Percentiles rank a stretch among this genome's conserved stretches.
Conservation (phyloP, 169 alveolate species). For the Plasmodium adleri region DNA sequence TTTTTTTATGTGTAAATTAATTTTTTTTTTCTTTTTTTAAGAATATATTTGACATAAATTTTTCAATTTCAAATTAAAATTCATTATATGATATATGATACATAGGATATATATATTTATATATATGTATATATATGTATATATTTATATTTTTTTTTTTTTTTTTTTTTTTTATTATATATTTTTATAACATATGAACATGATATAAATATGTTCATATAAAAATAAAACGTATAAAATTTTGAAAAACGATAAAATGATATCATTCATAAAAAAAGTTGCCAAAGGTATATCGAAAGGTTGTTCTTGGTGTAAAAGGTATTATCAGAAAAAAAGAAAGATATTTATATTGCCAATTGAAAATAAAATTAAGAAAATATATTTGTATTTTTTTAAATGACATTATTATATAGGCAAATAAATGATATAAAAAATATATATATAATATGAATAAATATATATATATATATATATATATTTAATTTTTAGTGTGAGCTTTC, state of each 20-base stretch:
- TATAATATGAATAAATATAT: neutral
- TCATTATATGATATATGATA: too few species aligned
- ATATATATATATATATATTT: constrained; percentile 4
- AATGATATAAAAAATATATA: neutral
- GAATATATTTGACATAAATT: too few species aligned
- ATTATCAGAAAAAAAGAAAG: neutral
- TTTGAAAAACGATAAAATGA: constrained; percentile 15
- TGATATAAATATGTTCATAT: neutral
- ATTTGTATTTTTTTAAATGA: too few species aligned
- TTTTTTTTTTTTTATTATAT: neutral
- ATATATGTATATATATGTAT: neutral
- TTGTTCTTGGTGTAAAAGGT: constrained; percentile 64
- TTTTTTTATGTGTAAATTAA: too few species aligned
- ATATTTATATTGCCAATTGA: neutral
- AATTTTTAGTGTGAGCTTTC: constrained; percentile 48
- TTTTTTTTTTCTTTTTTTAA: too few species aligned
- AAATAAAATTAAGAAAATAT: neutral
- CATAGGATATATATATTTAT: neutral
- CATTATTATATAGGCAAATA: neutral
- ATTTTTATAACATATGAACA: neutral
- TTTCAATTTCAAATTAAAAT: too few species aligned
- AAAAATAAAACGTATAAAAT: too few species aligned
- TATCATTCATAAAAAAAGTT: constrained; percentile 51
- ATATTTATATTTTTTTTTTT: neutral
- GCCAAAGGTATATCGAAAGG: constrained; percentile 24